Percentiles rank a stretch among this genome's conserved stretches.
Evolutionary conservation across 345 rosid species (phyloP).

Genomic region (Leavenworthia alabamica): DNA sequence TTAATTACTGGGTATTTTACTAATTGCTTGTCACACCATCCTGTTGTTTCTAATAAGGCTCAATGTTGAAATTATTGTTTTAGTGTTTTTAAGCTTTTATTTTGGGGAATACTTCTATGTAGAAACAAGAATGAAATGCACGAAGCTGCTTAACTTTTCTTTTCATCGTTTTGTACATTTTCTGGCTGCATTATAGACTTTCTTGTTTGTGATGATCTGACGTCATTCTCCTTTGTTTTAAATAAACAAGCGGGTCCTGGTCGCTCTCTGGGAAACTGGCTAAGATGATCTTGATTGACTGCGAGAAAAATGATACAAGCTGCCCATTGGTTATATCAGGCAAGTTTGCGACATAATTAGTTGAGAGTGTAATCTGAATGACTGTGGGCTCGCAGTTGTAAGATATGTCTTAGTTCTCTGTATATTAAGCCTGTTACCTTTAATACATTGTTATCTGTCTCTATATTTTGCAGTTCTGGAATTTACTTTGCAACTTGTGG

Average conservation of each 20-base stretch:
- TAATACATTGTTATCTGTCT: conserved; percentile 13
- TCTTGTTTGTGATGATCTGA: conserved; percentile 6
- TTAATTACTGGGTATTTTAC: too few relatives aligned
- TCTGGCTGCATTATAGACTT: conserved; percentile 10
- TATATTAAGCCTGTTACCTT: not conserved
- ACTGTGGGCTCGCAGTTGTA: conserved; percentile 2
- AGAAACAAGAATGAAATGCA: too few relatives aligned
- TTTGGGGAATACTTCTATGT: too few relatives aligned
- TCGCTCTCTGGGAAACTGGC: conserved; percentile 81
- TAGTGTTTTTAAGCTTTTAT: too few relatives aligned
- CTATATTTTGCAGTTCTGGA: conserved; percentile 68
- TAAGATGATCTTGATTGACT: conserved; percentile 71
- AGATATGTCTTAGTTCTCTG: not conserved
- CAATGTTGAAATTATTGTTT: too few relatives aligned
- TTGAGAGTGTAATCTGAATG: not conserved
- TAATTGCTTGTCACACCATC: too few relatives aligned
- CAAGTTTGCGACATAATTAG: conserved; percentile 27
- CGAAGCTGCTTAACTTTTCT: not conserved
- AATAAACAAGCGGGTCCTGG: conserved; percentile 56
- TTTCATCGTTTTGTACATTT: not conserved
- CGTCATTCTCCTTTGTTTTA: conserved; percentile 1
- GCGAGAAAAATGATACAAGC: conserved; percentile 64
- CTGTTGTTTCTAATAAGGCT: too few relatives aligned
- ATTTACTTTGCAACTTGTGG: conserved; percentile 68
- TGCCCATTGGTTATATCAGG: conserved; percentile 75